A percentile compares a stretch with the other conserved stretches of the same genome.
These are phyloP conservation scores for Chrysochromulina parva DNA, from an alignment of 78 protist species.

Conservation along the genomic window DNA sequence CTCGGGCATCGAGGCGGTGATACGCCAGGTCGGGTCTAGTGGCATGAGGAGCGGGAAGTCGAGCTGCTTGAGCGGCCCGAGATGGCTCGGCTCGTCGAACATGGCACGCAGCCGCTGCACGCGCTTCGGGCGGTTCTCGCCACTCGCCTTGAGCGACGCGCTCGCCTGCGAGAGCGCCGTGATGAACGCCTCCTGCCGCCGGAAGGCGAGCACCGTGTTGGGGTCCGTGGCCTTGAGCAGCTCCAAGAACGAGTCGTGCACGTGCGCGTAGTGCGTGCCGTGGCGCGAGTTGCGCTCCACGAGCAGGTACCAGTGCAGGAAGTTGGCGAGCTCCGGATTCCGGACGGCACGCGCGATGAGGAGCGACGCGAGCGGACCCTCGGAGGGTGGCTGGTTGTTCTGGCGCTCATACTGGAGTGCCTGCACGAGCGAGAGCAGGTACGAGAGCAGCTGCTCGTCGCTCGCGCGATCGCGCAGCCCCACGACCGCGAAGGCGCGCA, in stretches of 20 bases:
- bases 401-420: conserved; percentile 77
- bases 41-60: conserved; percentile 23
- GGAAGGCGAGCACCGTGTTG: background rate
- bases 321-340: background rate
- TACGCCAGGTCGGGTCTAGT: conserved; percentile 31
- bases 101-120: conserved; percentile 29
- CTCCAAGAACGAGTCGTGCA: background rate
- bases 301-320: background rate
- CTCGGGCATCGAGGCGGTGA: conserved; percentile 23
- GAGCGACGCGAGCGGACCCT: background rate
- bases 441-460: conserved; percentile 62
- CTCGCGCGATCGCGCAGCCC: conserved; percentile 49
- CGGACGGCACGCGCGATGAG: background rate
- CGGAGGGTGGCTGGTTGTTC: background rate
- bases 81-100: background rate
- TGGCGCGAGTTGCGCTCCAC: conserved; percentile 2
- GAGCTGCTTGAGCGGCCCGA: background rate
- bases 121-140: background rate
- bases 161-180: background rate
- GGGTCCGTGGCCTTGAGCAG: background rate
- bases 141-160: background rate
- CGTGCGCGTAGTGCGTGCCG: background rate
- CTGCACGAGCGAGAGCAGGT: conserved; percentile 94
- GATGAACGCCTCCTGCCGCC: conserved; percentile 11
- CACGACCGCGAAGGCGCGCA: conserved; percentile 83